phyloP scores from a whole-genome alignment of 805 yeast species.

The Spencermartinsiella europaea region DNA sequence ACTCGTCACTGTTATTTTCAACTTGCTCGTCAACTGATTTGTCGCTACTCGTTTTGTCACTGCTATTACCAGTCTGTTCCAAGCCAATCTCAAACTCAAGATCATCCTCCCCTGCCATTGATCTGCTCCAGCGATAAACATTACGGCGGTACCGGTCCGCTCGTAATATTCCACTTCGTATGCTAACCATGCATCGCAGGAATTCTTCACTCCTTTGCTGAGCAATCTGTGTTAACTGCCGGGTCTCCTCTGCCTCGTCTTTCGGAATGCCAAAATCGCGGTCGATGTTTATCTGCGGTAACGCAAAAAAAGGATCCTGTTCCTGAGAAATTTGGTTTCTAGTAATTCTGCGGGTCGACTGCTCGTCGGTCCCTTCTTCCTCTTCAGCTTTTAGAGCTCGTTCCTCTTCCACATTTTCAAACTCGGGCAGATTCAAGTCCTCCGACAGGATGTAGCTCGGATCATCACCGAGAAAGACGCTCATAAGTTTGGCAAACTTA shows the following conservation, averaged over 20 bases:
- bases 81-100: conserved; percentile 19
- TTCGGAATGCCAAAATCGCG: conserved; percentile 47
- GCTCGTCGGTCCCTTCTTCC: conserved; percentile 56
- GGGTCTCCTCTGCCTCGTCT: conserved; percentile 60
- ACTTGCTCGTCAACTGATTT: background rate
- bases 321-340: conserved; percentile 31
- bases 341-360: conserved; percentile 25
- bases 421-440: conserved; percentile 58
- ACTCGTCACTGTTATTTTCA: background rate
- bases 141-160: conserved; percentile 71
- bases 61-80: conserved; percentile 5
- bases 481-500: conserved; percentile 64
- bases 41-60: too few relatives aligned
- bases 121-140: conserved; percentile 78
- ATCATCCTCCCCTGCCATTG: conserved; percentile 57
- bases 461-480: conserved; percentile 82
- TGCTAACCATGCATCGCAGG: conserved; percentile 65
- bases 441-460: conserved; percentile 61
- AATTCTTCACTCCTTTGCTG: conserved; percentile 84
- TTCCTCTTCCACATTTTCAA: conserved; percentile 34
- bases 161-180: conserved; percentile 70
- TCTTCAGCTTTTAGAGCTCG: conserved; percentile 42
- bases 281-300: conserved; percentile 48
- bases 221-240: conserved; percentile 71
- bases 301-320: conserved; percentile 60